These are phyloP conservation scores for Botrytis deweyae DNA, from an alignment of 2,329 filamentous ascomycete genomes.

Conservation along the genomic window DNA sequence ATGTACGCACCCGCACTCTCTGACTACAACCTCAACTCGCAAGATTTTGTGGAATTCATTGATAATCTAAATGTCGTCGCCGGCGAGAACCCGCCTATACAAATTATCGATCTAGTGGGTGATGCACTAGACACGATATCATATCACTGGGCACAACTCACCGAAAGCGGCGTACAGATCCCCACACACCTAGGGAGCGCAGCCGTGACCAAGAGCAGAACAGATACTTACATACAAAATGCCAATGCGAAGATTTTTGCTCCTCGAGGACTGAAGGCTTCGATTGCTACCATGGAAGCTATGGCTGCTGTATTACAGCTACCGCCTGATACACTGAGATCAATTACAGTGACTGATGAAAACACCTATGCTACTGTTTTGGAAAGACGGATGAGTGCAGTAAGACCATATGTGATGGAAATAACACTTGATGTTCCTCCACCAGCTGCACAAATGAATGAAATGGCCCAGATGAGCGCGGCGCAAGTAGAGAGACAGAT, in stretches of 20 bases:
- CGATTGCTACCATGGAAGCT: constrained; percentile 33
- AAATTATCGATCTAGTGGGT: constrained; percentile 33
- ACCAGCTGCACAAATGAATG: constrained; percentile 20
- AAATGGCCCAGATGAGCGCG: constrained; percentile 33
- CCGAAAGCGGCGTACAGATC: constrained; percentile 30
- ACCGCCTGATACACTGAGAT: constrained; percentile 27
- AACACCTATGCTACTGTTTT: constrained; percentile 31
- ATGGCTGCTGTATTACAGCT: constrained; percentile 34
- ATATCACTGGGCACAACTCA: constrained; percentile 31
- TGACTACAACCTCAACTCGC: neutral
- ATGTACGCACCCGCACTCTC: neutral
- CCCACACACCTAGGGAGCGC: constrained; percentile 29
- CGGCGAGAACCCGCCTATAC: constrained; percentile 37
- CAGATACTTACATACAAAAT: constrained; percentile 35
- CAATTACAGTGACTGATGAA: constrained; percentile 23
- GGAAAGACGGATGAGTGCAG: constrained; percentile 9
- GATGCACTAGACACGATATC: constrained; percentile 37
- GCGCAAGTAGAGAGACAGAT: constrained; percentile 33
- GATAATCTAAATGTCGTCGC: constrained; percentile 43
- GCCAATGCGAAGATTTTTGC: constrained; percentile 40
- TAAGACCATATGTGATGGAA: constrained; percentile 12
- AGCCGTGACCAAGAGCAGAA: constrained; percentile 35
- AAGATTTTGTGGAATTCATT: constrained; percentile 35
- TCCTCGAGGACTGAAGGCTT: constrained; percentile 38
- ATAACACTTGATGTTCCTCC: constrained; percentile 25